phyloP scores from a whole-genome alignment of 129 eudicot genomes.

The Calendula officinalis region DNA sequence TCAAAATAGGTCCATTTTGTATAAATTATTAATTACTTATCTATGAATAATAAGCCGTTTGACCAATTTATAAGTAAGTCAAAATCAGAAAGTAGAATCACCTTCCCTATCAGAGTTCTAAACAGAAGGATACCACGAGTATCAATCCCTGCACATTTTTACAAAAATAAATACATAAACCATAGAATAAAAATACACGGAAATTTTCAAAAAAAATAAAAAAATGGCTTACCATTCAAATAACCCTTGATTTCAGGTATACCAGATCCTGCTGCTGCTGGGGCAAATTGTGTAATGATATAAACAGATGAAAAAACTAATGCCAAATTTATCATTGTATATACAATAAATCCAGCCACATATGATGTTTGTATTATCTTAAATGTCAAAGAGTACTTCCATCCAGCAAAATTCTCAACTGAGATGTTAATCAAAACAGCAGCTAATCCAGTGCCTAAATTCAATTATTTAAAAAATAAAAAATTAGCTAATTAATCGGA shows the following conservation, averaged over 20 bases:
- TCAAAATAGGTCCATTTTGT: neutral
- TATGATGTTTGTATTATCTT: constrained; percentile 75
- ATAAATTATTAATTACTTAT: neutral
- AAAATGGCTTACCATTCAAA: constrained; percentile 64
- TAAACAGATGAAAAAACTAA: constrained; percentile 87
- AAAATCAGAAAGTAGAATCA: constrained; percentile 20
- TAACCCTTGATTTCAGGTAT: constrained; percentile 99
- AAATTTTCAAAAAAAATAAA: neutral
- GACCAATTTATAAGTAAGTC: neutral
- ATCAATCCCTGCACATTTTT: constrained; percentile 67
- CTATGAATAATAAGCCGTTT: neutral
- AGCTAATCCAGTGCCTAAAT: constrained; percentile 88
- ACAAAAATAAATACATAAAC: constrained; percentile 10
- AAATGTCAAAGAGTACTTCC: constrained; percentile 88
- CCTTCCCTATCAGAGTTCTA: constrained; percentile 95
- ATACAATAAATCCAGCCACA: constrained; percentile 76
- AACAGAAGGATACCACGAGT: constrained; percentile 91
- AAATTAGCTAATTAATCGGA: neutral
- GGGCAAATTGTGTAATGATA: constrained; percentile 86
- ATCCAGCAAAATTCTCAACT: constrained; percentile 99
- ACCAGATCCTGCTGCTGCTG: constrained; percentile 99
- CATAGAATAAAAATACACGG: neutral
- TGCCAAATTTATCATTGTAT: constrained; percentile 72
- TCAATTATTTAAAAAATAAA: constrained; percentile 18
- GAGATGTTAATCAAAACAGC: constrained; percentile 94